A percentile compares a stretch with the other conserved stretches of the same genome.
Evolutionary conservation across 495 filamentous ascomycete species (phyloP).

Genomic region (Lasiosphaeriaceae sp.): DNA sequence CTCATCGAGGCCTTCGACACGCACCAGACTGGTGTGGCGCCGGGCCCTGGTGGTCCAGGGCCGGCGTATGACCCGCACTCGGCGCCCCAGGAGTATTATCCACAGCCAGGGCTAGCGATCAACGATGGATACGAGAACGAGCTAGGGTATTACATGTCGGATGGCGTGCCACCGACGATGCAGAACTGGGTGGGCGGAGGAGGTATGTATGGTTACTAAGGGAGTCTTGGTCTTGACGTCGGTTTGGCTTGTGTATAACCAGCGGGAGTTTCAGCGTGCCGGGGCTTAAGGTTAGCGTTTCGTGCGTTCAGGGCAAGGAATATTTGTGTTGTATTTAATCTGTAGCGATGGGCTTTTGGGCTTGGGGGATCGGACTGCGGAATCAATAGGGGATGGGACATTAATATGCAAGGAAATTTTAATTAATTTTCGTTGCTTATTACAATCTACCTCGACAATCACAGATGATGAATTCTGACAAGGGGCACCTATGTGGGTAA

Average conservation of each 20-base stretch:
- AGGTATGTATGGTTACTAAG: conserved; percentile 22
- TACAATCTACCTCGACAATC: too few relatives aligned
- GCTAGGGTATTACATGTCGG: conserved; percentile 28
- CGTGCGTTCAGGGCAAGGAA: not conserved
- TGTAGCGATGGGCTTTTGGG: too few relatives aligned
- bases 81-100: conserved; percentile 20
- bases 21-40: conserved; percentile 8
- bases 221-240: not conserved
- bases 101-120: conserved; percentile 11
- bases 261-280: not conserved
- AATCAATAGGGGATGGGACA: too few relatives aligned
- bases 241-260: not conserved
- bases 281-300: not conserved
- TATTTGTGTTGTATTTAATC: not conserved
- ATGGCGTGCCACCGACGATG: conserved; percentile 12
- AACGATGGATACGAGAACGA: conserved; percentile 33
- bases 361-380: too few relatives aligned
- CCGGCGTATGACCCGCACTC: conserved; percentile 19
- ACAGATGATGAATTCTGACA: too few relatives aligned
- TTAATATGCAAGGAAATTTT: too few relatives aligned
- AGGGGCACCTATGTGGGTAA: too few relatives aligned
- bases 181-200: conserved; percentile 20
- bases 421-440: too few relatives aligned
- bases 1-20: conserved; percentile 30
- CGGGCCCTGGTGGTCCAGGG: not conserved